phyloP scores from a whole-genome alignment of 1,284 basidiomycete species.

The Tilletia indica region DNA sequence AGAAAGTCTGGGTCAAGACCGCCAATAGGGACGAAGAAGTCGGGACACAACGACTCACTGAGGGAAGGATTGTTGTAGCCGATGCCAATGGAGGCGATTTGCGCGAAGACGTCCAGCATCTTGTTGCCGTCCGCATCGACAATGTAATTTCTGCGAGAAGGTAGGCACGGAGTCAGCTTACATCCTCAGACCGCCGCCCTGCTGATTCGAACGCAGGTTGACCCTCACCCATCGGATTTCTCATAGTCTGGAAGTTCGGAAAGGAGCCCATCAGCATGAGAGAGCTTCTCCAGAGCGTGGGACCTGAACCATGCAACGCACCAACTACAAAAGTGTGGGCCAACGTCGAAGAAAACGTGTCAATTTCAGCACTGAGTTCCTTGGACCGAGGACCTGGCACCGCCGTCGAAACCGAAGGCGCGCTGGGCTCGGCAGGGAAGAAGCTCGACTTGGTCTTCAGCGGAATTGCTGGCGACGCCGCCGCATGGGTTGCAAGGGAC shows the following conservation, averaged over 20 bases:
- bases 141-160: slow-evolving; percentile 54
- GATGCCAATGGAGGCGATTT: slow-evolving; percentile 54
- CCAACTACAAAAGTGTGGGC: slow-evolving; percentile 57
- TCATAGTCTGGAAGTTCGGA: slow-evolving; percentile 51
- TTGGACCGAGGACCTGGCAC: slow-evolving; percentile 54
- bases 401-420: slow-evolving; percentile 38
- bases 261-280: background rate
- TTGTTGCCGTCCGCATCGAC: slow-evolving; percentile 63
- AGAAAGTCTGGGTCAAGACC: no score
- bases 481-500: background rate
- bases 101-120: slow-evolving; percentile 62
- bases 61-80: slow-evolving; percentile 62
- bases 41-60: slow-evolving; percentile 33
- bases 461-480: background rate
- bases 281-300: background rate
- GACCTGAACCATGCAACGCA: background rate
- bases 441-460: slow-evolving; percentile 2
- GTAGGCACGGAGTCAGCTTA: no score
- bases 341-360: slow-evolving; percentile 57
- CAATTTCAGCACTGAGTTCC: slow-evolving; percentile 50
- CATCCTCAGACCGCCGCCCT: no score
- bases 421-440: slow-evolving; percentile 49
- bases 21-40: background rate
- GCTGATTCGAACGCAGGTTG: no score
- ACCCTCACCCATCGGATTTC: slow-evolving; percentile 37